Conservation (phyloP, 2,329 filamentous ascomycete genomes). For the Elsinoe arachidis region DNA sequence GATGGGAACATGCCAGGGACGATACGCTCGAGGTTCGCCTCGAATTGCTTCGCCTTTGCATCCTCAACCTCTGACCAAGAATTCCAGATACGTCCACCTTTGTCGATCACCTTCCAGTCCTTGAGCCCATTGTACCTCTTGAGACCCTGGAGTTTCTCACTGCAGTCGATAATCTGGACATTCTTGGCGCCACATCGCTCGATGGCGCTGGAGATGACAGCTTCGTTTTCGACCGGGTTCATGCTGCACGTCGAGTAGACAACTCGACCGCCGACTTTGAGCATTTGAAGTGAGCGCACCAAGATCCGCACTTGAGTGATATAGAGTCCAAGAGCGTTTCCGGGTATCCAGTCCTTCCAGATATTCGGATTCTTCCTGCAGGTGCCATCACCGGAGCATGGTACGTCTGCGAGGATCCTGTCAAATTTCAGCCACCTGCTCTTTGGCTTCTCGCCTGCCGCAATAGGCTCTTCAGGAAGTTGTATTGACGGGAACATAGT, state of each 20-base stretch:
- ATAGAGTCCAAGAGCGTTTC: conserved; percentile 79
- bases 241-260: conserved; percentile 98
- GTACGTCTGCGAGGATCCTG: conserved; percentile 90
- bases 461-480: conserved; percentile 52
- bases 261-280: conserved; percentile 87
- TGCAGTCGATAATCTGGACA: conserved; percentile 78
- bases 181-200: conserved; percentile 74
- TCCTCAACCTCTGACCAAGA: conserved; percentile 75
- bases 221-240: conserved; percentile 97
- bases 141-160: conserved; percentile 64
- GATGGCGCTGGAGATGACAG: conserved; percentile 80
- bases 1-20: conserved; percentile 73
- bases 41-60: conserved; percentile 46
- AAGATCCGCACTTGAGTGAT: conserved; percentile 81
- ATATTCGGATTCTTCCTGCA: conserved; percentile 85
- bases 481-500: conserved; percentile 90
- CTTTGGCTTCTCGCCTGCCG: conserved; percentile 44
- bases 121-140: conserved; percentile 69
- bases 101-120: conserved; percentile 87
- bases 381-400: conserved; percentile 93
- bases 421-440: conserved; percentile 88
- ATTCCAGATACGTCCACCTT: conserved; percentile 67
- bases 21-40: conserved; percentile 59
- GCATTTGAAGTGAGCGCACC: conserved; percentile 84
- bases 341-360: conserved; percentile 91